Conservation (phyloP, 2,329 filamentous ascomycete genomes). For the Alternaria postmessia region DNA sequence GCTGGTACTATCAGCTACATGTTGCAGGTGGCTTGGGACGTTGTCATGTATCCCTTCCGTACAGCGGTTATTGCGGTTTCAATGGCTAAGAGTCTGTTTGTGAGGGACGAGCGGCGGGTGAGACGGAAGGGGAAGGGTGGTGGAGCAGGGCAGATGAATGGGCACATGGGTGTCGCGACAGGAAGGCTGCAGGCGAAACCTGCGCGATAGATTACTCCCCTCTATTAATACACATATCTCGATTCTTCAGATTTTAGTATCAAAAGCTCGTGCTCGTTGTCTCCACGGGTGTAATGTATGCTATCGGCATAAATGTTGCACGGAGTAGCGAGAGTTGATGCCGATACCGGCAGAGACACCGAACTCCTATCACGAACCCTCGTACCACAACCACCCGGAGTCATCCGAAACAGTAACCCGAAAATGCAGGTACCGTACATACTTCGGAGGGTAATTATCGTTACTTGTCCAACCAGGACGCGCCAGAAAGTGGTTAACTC, state of each 20-base stretch:
- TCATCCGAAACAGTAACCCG: conserved; percentile 27
- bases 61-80: conserved; percentile 21
- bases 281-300: background rate
- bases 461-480: background rate
- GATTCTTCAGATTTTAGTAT: background rate
- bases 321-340: background rate
- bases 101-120: conserved; percentile 31
- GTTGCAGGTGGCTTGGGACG: conserved; percentile 36
- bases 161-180: conserved; percentile 32
- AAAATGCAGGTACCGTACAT: conserved; percentile 4
- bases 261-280: background rate
- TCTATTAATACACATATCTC: background rate
- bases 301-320: background rate
- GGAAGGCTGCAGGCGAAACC: conserved; percentile 43
- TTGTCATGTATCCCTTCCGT: conserved; percentile 45
- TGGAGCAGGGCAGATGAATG: conserved; percentile 25
- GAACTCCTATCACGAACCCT: background rate
- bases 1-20: conserved; percentile 27
- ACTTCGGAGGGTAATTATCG: background rate
- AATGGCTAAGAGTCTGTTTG: conserved; percentile 31
- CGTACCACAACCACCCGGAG: conserved; percentile 5
- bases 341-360: background rate
- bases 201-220: conserved; percentile 21
- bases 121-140: conserved; percentile 32
- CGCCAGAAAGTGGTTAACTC: background rate